Base-by-base conservation (phyloP, 805 yeast genomes). In the Sugiyamaella qingdaonensis region DNA sequence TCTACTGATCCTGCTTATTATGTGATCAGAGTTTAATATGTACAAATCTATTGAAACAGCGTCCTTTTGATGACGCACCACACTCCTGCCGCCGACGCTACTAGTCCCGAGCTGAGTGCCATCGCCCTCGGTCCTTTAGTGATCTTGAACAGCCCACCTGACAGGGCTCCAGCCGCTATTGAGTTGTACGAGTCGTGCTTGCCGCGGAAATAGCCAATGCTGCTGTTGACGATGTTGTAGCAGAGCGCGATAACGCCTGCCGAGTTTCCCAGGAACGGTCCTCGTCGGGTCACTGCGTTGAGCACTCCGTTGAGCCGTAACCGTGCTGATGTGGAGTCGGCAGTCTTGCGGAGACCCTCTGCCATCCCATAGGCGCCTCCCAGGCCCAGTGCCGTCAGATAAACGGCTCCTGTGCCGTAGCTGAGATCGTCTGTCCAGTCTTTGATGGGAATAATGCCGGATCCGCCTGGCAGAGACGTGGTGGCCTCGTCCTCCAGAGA, bases 391-490 rank as follows among this genome's bases (percentile, higher is more conserved):
- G 96, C 76, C 32, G 86, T 62, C 61, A 94, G 77, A 68, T 94
- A 94, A 49, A 90, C 89, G 5, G 96, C 84, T 71, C 99, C 99
- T 10, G 98, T 86, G 62, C 99, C 99, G 71, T 94, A 94, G 79
- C 97, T 90, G 59, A 94, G 78, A 73, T 94, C 98, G 70, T 94
- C 99, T 13, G 90, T 80, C 95, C 97, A 94, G 62, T 95, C 96
- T 74, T 97, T 84, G n/a, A 95, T 86, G 27, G 99, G 97, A 58
- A 94, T 79, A 54, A 92, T 68, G 54, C 97, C 95, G 66, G 88
- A 89, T 1, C 95, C 81, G 37, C 96, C 97, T 64, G 89, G 95
- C 63, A 88, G 70, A n/a, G 79, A 71, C 46, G 82, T 79, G 57
- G 90, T 73, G 58, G 82, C 77, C 60, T 90, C 97, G 56, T 85